Percentiles rank a stretch among this genome's conserved stretches.
Evolutionary conservation across 306 rosid genomes (phyloP).

Genomic region (Begonia masoniana): DNA sequence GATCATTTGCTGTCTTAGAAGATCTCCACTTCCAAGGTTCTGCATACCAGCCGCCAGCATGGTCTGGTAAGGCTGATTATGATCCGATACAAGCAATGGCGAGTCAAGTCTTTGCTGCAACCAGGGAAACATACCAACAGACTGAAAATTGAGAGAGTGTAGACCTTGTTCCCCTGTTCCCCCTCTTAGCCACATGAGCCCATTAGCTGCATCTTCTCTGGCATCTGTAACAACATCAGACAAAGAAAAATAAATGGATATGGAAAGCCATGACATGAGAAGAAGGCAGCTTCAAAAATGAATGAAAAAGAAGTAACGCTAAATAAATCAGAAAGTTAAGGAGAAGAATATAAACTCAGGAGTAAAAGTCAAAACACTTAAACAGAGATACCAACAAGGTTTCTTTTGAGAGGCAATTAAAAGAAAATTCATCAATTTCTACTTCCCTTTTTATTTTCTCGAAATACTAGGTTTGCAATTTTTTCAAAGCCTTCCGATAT

Average conservation of each 20-base stretch:
- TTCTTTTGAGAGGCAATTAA: no score
- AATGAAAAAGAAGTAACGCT: no score
- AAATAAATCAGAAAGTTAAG: no score
- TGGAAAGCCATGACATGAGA: not conserved
- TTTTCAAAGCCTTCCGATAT: no score
- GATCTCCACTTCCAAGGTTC: slow-evolving; percentile 51
- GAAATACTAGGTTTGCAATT: no score
- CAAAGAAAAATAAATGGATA: slow-evolving; percentile 1
- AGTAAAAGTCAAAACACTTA: no score
- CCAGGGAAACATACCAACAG: slow-evolving; percentile 67
- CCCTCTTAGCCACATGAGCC: slow-evolving; percentile 74
- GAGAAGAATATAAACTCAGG: no score
- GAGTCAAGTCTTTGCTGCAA: slow-evolving; percentile 80
- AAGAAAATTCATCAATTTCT: no score
- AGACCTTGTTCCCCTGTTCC: slow-evolving; percentile 41
- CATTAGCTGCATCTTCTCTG: slow-evolving; percentile 57
- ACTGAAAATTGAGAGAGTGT: slow-evolving; percentile 54
- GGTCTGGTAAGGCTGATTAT: slow-evolving; percentile 63
- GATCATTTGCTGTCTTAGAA: slow-evolving; percentile 61
- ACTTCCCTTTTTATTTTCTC: no score
- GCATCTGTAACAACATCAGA: slow-evolving; percentile 37
- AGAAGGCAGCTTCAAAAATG: no score
- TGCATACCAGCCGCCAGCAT: slow-evolving; percentile 67
- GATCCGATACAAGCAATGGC: slow-evolving; percentile 44
- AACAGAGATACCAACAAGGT: no score